phyloP scores from a whole-genome alignment of 768 basidiomycete species.

The Russula sp. region DNA sequence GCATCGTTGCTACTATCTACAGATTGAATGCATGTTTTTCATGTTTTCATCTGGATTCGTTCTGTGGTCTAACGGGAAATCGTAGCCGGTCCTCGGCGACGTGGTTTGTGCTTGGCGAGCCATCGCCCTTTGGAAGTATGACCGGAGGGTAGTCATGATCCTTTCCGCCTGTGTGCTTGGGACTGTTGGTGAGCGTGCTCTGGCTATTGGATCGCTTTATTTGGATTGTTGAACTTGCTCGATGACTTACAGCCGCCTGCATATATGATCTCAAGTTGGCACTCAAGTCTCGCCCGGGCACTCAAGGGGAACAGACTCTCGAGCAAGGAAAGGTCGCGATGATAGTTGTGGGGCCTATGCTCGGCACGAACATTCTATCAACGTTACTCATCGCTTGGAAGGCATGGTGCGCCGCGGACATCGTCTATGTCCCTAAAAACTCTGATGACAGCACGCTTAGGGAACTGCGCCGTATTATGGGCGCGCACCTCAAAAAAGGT shows the following conservation, averaged over 20 bases:
- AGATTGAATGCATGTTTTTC: slow-evolving; percentile 9
- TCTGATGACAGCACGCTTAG: not conserved
- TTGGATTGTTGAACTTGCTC: not conserved
- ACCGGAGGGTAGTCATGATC: slow-evolving; percentile 11
- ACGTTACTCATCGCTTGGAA: slow-evolving; percentile 19
- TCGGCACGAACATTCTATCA: slow-evolving; percentile 15
- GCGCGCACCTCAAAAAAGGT: slow-evolving; percentile 8
- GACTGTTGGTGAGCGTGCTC: slow-evolving; percentile 1
- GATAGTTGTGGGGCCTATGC: slow-evolving; percentile 16
- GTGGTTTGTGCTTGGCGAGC: slow-evolving; percentile 20
- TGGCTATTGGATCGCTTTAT: not conserved
- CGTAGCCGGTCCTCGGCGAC: slow-evolving; percentile 17
- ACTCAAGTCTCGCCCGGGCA: not conserved
- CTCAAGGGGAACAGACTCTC: not conserved
- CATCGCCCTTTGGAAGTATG: slow-evolving; percentile 11
- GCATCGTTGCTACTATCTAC: not conserved
- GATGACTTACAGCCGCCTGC: not conserved
- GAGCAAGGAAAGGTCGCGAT: slow-evolving; percentile 7
- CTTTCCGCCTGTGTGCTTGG: slow-evolving; percentile 9
- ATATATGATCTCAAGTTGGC: slow-evolving; percentile 16
- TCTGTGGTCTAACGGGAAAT: not conserved
- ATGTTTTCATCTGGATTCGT: not conserved
- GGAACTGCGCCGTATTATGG: slow-evolving; percentile 7
- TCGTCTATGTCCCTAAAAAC: not conserved
- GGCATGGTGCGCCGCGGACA: slow-evolving; percentile 7